Evolutionary conservation across 2,329 filamentous ascomycete species (phyloP), one percentile per base, ranked within the genome.

Genomic region (Aspergillus sp.): DNA sequence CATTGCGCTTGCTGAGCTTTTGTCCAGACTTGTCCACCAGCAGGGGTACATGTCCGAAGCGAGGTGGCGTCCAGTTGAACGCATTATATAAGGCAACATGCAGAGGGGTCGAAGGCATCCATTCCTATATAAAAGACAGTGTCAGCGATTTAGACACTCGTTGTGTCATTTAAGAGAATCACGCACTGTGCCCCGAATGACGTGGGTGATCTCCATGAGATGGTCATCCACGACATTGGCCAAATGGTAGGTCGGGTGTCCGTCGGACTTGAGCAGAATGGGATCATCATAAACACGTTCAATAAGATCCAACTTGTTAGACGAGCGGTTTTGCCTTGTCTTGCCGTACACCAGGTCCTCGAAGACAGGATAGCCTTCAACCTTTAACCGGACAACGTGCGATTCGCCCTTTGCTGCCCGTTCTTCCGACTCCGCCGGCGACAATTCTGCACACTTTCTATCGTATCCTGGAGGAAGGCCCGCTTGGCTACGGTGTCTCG

Each of bases 141-240:
- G 15, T 12, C 26, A 30, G 26, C 9, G 3, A 30, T 30, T 30
- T 30, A 30, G 8, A 4, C 8, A 8, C 9, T 30, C 9, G 9
- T 18, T 20, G 18, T 8, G 6, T 41, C 3, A n/a, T 30, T 24
- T 3, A 5, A 4, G 4, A 24, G 26, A 30, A 30, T 11, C 9
- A 74, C 83, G 67, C 75, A 89, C 88, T 24, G 89, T 88, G 53
- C 93, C 95, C 42, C 95, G 87, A 57, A 99, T 90, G 13, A 99
- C 95, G 74, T 98, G 93, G 0, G 93, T 97, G 64, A 99, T 96
- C 58, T 90, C 79, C 95, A 99, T 99, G 59, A 89, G 80, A 72
- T 97, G 91, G 69, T 99, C 95, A 69, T 99, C 95, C 4, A 99
- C 88, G 8, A 99, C 93, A 69, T 98, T 99, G 4, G 95, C 95